These are phyloP conservation scores for Globisporangium rhizosaccharum DNA, from an alignment of 352 stramenopile species.

Conservation along the genomic window DNA sequence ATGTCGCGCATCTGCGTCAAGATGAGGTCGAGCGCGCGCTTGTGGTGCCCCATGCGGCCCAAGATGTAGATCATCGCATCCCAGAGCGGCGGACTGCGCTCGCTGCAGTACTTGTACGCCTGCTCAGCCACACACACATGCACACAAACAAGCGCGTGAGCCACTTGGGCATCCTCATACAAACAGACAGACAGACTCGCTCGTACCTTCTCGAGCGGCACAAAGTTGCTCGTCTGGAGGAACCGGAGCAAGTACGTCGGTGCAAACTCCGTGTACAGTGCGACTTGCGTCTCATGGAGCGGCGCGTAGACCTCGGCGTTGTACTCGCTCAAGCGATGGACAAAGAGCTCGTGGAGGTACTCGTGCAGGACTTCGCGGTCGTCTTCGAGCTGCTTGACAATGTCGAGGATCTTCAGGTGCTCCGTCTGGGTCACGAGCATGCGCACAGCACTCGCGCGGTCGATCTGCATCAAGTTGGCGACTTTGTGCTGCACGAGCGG, in stretches of 20 bases:
- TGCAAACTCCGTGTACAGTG: slow-evolving; percentile 64
- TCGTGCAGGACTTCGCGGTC: slow-evolving; percentile 61
- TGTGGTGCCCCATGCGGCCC: slow-evolving; percentile 82
- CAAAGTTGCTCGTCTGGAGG: slow-evolving; percentile 76
- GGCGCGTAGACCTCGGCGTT: slow-evolving; percentile 70
- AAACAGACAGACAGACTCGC: background rate
- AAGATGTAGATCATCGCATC: slow-evolving; percentile 87
- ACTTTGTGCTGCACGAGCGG: slow-evolving; percentile 75
- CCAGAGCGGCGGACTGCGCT: slow-evolving; percentile 66
- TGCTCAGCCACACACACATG: slow-evolving; percentile 11
- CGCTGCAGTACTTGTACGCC: slow-evolving; percentile 76
- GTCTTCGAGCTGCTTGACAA: slow-evolving; percentile 71
- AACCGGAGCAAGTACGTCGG: slow-evolving; percentile 67
- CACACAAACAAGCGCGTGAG: slow-evolving; percentile 1
- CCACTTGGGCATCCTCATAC: background rate
- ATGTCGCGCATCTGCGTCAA: slow-evolving; percentile 77
- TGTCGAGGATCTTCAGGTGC: slow-evolving; percentile 70
- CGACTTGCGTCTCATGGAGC: slow-evolving; percentile 72
- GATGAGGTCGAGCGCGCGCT: slow-evolving; percentile 79
- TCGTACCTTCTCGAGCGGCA: slow-evolving; percentile 73
- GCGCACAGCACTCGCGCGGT: slow-evolving; percentile 55
- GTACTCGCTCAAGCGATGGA: slow-evolving; percentile 67
- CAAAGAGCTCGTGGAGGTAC: slow-evolving; percentile 73
- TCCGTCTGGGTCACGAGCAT: slow-evolving; percentile 82
- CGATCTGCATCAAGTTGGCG: slow-evolving; percentile 71